Evolutionary conservation across 306 rosid species (phyloP).

Genomic region (Clitoria ternatea): DNA sequence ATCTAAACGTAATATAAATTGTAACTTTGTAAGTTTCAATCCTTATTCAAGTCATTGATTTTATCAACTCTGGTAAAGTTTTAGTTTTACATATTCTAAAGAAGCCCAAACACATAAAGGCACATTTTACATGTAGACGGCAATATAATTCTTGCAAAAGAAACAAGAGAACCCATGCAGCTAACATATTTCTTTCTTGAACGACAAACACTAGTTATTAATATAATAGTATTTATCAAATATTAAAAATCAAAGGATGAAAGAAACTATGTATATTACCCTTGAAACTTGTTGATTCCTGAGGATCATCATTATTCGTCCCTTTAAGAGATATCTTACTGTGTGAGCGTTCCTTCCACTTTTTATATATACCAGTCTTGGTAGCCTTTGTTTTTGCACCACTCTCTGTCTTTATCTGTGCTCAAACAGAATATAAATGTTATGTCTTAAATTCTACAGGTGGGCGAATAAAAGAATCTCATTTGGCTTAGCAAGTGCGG

Average conservation of each 20-base stretch:
- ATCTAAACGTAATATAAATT: no score
- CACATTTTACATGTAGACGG: not conserved
- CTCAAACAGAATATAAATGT: conserved; percentile 9
- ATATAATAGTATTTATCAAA: not conserved
- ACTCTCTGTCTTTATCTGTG: conserved; percentile 83
- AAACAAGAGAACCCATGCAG: not conserved
- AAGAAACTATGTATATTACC: conserved; percentile 39
- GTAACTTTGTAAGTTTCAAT: not conserved
- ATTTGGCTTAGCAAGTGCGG: not conserved
- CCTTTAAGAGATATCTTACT: conserved; percentile 55
- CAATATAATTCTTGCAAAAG: not conserved
- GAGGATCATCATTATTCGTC: conserved; percentile 40
- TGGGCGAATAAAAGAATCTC: not conserved
- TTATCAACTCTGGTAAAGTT: not conserved
- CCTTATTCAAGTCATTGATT: not conserved
- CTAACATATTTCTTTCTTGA: not conserved
- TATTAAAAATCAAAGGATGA: not conserved
- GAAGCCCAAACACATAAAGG: not conserved
- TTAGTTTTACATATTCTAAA: not conserved
- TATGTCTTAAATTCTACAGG: not conserved
- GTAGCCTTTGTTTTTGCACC: conserved; percentile 75
- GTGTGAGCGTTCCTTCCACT: conserved; percentile 83
- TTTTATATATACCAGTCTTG: conserved; percentile 86
- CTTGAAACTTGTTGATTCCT: conserved; percentile 32
- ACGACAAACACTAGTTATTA: not conserved